Base-by-base conservation (phyloP, 108 stramenopile species). In the Skeletonema costatum region DNA sequence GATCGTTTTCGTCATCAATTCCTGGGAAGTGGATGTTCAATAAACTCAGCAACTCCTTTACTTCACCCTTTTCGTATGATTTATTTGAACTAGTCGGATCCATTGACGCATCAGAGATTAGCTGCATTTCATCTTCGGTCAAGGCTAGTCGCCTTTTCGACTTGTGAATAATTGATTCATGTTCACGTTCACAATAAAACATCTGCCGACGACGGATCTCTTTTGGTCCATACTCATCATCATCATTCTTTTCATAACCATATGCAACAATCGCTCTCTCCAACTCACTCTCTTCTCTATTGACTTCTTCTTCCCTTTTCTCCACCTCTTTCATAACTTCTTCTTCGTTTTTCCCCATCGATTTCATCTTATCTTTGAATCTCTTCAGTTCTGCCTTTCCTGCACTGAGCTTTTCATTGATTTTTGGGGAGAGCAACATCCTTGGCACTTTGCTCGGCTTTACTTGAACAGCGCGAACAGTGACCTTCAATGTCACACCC, bases 141-240 rank as follows among this genome's bases (percentile, higher is more conserved):
- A 77, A 53, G n/a, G 14, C 33, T 17, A 17, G 32, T 38, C 71
- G 68, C 29, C 81, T 33, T 32, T 73, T 33, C n/a, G 73, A 21
- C 60, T 74, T 82, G 0, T 32, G 48, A 30, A 59, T 36, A 33
- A 82, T 74, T 44, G 60, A 62, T 32, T 62, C 64, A 44, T 78
- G 81, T 42, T 82, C 81, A 30, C 71, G 81, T 19, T 77, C 81
- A 64, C 72, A 73, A 48, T 78, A 82, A 71, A 82, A 82, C 81
- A 82, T 82, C 42, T 82, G 81, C 25, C 75, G 70, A 13, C n/a
- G 71, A 6, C 66, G 71, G 41, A 82, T 68, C n/a, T 82, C 81
- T 59, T 58, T 32, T 2, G 56, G 60, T 0, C 42, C 81, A 41
- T 66, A 71, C 21, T 67, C 64, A 67, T 68, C 50, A 30, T 73